These are phyloP conservation scores for Rhizopogon rudus DNA, from an alignment of 768 basidiomycete species.

Conservation along the genomic window DNA sequence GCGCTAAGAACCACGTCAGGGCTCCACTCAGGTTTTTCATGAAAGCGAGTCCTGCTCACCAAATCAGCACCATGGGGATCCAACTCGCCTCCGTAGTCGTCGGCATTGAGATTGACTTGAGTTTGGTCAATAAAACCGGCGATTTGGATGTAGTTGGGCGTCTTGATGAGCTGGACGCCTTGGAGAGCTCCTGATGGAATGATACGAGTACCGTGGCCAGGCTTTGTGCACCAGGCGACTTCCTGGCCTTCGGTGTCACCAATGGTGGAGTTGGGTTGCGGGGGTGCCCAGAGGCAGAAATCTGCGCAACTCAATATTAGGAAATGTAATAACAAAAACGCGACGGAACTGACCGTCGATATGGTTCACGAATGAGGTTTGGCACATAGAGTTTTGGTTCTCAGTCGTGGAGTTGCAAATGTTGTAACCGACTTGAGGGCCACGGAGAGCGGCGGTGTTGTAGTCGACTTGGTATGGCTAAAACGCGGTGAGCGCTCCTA, in stretches of 20 bases:
- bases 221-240: conserved; percentile 77
- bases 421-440: conserved; percentile 62
- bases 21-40: conserved; percentile 28
- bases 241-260: conserved; percentile 64
- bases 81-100: conserved; percentile 66
- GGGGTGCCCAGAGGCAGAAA: conserved; percentile 65
- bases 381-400: conserved; percentile 58
- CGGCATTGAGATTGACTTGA: conserved; percentile 42
- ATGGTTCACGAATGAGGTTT: conserved; percentile 64
- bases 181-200: conserved; percentile 62
- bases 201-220: conserved; percentile 63
- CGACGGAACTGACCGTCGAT: conserved; percentile 31
- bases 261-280: conserved; percentile 46
- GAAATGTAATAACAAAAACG: conserved; percentile 13
- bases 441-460: conserved; percentile 39
- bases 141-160: conserved; percentile 55
- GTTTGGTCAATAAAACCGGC: conserved; percentile 62
- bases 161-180: conserved; percentile 61
- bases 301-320: conserved; percentile 37
- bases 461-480: conserved; percentile 50
- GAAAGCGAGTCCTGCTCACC: conserved; percentile 21
- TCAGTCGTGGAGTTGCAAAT: conserved; percentile 63
- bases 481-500: background rate
- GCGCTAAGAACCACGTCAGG: conserved; percentile 33
- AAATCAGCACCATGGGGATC: conserved; percentile 67